Evolutionary conservation across 306 rosid species (phyloP).

Genomic region (Vachellia pachyceras): DNA sequence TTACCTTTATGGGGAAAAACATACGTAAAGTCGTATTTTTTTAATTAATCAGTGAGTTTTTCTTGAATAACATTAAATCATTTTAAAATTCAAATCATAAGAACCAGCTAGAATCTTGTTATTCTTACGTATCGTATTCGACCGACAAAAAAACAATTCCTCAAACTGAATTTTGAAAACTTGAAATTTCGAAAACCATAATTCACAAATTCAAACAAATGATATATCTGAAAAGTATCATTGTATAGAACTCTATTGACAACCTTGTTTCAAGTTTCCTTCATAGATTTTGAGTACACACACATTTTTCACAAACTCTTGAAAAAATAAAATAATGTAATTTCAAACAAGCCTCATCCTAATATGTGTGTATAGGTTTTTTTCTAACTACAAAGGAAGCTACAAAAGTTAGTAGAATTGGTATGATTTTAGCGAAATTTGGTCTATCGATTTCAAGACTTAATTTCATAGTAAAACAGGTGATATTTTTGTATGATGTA

Average conservation of each 20-base stretch:
- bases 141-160: not conserved
- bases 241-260: not conserved
- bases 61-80: not conserved
- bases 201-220: not conserved
- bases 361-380: not conserved
- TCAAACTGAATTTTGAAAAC: not conserved
- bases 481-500: no score
- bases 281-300: not conserved
- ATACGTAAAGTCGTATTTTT: no score
- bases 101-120: not conserved
- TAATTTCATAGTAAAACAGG: no score
- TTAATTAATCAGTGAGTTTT: not conserved
- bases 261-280: not conserved
- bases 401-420: no score
- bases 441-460: no score
- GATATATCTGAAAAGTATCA: not conserved
- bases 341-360: not conserved
- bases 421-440: not conserved
- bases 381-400: not conserved
- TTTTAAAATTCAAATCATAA: no score
- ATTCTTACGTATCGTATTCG: not conserved
- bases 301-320: not conserved
- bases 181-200: not conserved
- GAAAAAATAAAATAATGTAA: not conserved
- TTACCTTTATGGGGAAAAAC: no score